Evolutionary conservation across 2,329 filamentous ascomycete genomes (phyloP), one percentile per base, ranked within the genome.

Genomic region (Mollisiaceae sp.): DNA sequence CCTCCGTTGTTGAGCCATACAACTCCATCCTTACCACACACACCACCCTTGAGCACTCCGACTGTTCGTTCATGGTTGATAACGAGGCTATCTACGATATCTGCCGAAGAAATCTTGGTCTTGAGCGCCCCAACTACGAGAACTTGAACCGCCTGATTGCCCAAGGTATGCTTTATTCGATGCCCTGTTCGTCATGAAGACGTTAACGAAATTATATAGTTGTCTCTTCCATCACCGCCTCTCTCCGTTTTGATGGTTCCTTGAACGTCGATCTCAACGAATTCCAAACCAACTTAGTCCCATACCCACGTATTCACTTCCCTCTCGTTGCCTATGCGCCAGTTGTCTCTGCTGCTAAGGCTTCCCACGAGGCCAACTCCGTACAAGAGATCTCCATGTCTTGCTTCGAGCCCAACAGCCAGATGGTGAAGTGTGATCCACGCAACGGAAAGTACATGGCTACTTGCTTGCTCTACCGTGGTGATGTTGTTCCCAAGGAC

Each of bases 51-150:
- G 95, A 99, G 88, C 94, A 99, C 87, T 97, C 94, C 70, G 95
- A 99, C 88, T 98, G 95, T 87, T 96, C 92, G 76, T 99, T 99
- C 88, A 97, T 98, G 93, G 95, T 99, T 74, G 95, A 99, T 86
- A 99, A 99, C 83, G 95, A 99, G 86, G 95, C 95, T 77, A 97
- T 99, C 81, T 98, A 98, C 83, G 95, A 98, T 80, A 98, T 99
- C 80, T 99, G 95, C 90, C 91, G 94, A 78, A 91, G 93, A 79
- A 98, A 97, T 86, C 88, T 99, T 71, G 94, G 93, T 73, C 94
- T 99, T 73, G 94, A 97, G 88, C 92, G 95, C 74, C 95, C 95
- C 77, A 94, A 94, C 87, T 97, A 94, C 81, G 94, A 97, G 87
- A 97, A 99, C 87, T 86, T 99, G 74, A 99, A 99, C 89, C 93